phyloP scores from a whole-genome alignment of 2,329 filamentous ascomycete genomes.

The Cladobotryum mycophilum region DNA sequence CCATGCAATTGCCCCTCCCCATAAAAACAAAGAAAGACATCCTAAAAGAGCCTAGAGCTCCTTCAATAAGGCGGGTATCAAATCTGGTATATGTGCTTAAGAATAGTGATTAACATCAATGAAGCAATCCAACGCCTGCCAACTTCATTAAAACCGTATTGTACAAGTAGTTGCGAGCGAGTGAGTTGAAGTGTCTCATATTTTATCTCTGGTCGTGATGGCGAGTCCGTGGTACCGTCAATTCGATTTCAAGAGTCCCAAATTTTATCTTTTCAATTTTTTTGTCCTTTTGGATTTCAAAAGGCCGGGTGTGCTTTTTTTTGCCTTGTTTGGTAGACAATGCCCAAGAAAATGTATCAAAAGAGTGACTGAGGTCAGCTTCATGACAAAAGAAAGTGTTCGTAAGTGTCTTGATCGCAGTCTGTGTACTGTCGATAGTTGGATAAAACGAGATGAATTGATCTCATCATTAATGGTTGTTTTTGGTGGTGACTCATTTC shows the following conservation, averaged over 20 bases:
- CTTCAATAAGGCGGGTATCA: slow-evolving; percentile 16
- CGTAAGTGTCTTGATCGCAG: no score
- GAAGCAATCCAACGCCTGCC: slow-evolving; percentile 8
- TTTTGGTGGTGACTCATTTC: slow-evolving; percentile 8
- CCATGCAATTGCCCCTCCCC: background rate
- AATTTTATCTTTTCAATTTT: background rate
- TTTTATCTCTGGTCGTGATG: slow-evolving; percentile 7
- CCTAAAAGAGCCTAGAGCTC: slow-evolving; percentile 5
- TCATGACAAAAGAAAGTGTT: slow-evolving; percentile 9
- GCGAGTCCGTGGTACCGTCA: background rate
- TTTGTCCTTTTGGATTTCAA: slow-evolving; percentile 1
- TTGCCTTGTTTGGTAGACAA: no score
- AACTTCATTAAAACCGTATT: slow-evolving; percentile 7
- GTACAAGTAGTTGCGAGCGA: slow-evolving; percentile 6
- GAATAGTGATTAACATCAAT: background rate
- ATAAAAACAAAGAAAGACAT: slow-evolving; percentile 9
- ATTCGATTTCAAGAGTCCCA: slow-evolving; percentile 7
- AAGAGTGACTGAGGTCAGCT: slow-evolving; percentile 12
- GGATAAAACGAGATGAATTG: slow-evolving; percentile 13
- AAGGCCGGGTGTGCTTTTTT: no score
- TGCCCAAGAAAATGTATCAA: background rate
- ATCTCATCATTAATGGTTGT: slow-evolving; percentile 14
- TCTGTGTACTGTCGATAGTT: no score
- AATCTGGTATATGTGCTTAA: slow-evolving; percentile 16
- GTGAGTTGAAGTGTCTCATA: background rate